Conservation (phyloP, 129 eudicot genomes). For the Lactuca saligna region DNA sequence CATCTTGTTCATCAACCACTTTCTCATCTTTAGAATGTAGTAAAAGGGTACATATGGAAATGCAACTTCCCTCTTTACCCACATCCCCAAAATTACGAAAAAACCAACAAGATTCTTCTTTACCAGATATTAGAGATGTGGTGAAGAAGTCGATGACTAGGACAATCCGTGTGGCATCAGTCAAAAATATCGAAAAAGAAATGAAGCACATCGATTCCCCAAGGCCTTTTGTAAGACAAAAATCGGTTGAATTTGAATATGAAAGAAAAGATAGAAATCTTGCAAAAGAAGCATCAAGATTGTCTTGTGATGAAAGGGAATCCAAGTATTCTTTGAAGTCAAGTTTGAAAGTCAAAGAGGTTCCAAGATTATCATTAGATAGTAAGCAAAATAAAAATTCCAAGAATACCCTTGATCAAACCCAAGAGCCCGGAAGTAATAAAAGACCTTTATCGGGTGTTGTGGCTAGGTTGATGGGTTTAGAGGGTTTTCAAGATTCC, state of each 20-base stretch:
- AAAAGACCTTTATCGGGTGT: slow-evolving; percentile 62
- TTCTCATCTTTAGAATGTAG: slow-evolving; percentile 38
- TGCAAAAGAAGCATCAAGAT: slow-evolving; percentile 47
- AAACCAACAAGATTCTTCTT: slow-evolving; percentile 28
- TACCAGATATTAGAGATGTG: slow-evolving; percentile 49
- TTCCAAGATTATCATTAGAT: slow-evolving; percentile 81
- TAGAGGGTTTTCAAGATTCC: slow-evolving; percentile 54
- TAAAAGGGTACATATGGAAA: slow-evolving; percentile 26
- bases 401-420: slow-evolving; percentile 26
- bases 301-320: slow-evolving; percentile 82
- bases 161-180: slow-evolving; percentile 36
- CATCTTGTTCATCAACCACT: slow-evolving; percentile 63
- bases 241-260: slow-evolving; percentile 31
- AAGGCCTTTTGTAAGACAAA: slow-evolving; percentile 53
- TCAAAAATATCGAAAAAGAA: slow-evolving; percentile 33
- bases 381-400: slow-evolving; percentile 47
- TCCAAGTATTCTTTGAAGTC: slow-evolving; percentile 47
- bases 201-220: slow-evolving; percentile 82
- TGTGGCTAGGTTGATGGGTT: slow-evolving; percentile 88
- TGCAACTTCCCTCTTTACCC: slow-evolving; percentile 32
- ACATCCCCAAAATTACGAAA: slow-evolving; percentile 32
- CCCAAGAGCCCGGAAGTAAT: slow-evolving; percentile 58
- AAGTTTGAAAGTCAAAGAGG: slow-evolving; percentile 52
- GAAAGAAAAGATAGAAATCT: slow-evolving; percentile 44
- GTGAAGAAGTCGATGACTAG: slow-evolving; percentile 66